phyloP scores from a whole-genome alignment of 306 rosid genomes.

The Neltuma alba region DNA sequence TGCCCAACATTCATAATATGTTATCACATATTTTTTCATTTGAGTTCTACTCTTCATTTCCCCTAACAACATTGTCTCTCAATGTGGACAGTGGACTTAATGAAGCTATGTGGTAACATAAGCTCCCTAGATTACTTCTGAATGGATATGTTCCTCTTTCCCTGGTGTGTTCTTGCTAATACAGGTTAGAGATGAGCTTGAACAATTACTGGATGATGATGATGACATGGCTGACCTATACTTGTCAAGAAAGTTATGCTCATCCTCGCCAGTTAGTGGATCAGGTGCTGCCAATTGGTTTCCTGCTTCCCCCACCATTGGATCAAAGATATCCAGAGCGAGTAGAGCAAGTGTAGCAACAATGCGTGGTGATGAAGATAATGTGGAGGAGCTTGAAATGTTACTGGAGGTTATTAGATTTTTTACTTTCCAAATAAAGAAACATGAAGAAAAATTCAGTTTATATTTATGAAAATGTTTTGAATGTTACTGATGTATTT shows the following conservation, averaged over 20 bases:
- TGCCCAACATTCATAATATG: background rate
- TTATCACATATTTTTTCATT: background rate
- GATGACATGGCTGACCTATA: constrained; percentile 98
- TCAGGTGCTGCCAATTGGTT: constrained; percentile 60
- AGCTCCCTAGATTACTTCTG: constrained; percentile 27
- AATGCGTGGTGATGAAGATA: constrained; percentile 66
- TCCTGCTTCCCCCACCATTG: constrained; percentile 63
- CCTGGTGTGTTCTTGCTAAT: constrained; percentile 16
- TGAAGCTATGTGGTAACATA: constrained; percentile 17
- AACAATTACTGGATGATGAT: constrained; percentile 90
- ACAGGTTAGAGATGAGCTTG: constrained; percentile 88
- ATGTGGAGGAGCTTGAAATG: constrained; percentile 92
- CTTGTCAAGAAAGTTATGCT: constrained; percentile 80
- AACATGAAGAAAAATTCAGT: constrained; percentile 1
- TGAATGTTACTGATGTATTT: constrained; percentile 25
- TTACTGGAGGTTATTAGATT: constrained; percentile 68
- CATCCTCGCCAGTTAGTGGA: constrained; percentile 76
- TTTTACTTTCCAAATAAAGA: constrained; percentile 5
- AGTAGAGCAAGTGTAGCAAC: constrained; percentile 66
- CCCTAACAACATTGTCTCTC: constrained; percentile 1
- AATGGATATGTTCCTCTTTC: constrained; percentile 7
- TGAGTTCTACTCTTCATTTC: background rate
- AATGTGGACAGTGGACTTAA: background rate
- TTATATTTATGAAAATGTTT: constrained; percentile 15
- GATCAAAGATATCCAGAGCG: constrained; percentile 68